These are phyloP conservation scores for Acarospora socialis DNA, from an alignment of 2,329 filamentous ascomycete genomes.

Conservation along the genomic window DNA sequence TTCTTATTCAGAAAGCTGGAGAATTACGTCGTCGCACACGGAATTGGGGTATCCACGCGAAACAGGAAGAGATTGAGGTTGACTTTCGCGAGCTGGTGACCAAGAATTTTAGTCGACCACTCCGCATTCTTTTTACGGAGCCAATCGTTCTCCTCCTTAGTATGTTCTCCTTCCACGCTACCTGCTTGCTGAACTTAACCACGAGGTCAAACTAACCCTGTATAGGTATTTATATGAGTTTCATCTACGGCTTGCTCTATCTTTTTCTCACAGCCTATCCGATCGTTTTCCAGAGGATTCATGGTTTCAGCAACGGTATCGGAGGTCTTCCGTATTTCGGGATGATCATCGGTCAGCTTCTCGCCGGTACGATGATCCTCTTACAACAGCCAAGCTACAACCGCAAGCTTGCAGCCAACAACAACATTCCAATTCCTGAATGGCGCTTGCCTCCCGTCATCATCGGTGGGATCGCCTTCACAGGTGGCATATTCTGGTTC, in stretches of 20 bases:
- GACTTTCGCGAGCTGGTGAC: conserved; percentile 35
- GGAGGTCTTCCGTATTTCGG: conserved; percentile 73
- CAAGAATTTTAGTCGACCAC: conserved; percentile 38
- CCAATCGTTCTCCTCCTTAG: conserved; percentile 30
- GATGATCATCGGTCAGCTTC: conserved; percentile 59
- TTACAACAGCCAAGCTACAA: conserved; percentile 52
- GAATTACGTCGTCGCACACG: conserved; percentile 40
- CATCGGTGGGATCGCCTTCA: conserved; percentile 36
- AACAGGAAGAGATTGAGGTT: conserved; percentile 39
- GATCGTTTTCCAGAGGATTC: conserved; percentile 30
- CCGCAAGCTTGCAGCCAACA: conserved; percentile 53
- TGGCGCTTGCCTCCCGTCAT: conserved; percentile 44
- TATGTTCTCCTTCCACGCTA: too few relatives aligned
- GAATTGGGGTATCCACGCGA: conserved; percentile 50
- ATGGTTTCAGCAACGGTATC: conserved; percentile 55
- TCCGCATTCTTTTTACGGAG: conserved; percentile 30
- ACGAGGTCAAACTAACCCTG: too few relatives aligned
- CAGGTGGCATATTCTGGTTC: conserved; percentile 61
- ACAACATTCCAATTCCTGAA: conserved; percentile 41
- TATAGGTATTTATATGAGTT: conserved; percentile 22
- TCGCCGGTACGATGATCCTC: conserved; percentile 52
- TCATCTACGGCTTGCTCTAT: conserved; percentile 21
- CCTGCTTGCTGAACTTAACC: too few relatives aligned
- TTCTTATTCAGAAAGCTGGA: conserved; percentile 41
- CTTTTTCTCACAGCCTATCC: conserved; percentile 15